Base-by-base conservation (phyloP, 768 basidiomycete species). In the Termitomyces heimii region DNA sequence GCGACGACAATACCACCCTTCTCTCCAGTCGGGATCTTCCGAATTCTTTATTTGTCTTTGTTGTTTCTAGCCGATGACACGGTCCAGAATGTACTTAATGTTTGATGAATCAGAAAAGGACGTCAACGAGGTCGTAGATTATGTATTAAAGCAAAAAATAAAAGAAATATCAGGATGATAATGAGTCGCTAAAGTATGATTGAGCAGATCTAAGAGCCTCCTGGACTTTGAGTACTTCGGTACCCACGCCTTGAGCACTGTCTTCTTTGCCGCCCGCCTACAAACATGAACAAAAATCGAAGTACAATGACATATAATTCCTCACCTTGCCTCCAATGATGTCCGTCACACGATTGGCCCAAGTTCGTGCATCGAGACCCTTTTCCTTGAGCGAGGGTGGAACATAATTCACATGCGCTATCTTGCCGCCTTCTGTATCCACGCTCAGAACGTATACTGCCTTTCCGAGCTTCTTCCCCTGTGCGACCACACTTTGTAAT, bases 251-350 rank as follows among this genome's bases (percentile, higher is more conserved):
- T 66, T 95, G 93, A 2, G 89, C 89, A 55, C 83, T 81, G 37
- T 98, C 97, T 58, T 92, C 92, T 72, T 95, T 98, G 14, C 97
- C 97, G 54, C 97, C 97, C 52, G 93, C 93, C 92, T 94, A 54
- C 29, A 39, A 18, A 28, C 8, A 56, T 26, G 51, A 37, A 59
- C 52, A 57, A 35, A 24, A 43, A 16, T 44, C 28, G n/a, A 32
- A 20, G 7, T n/a, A 34, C 22, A 13, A 24, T 16, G 39, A 18
- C 31, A 44, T 10, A 44, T 20, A 2, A 10, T 51, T 26, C 3
- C 75, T 64, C 64, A 92, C 94, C 85, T 96, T 98, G 43, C 97
- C 97, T 26, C 95, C 94, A 10, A 98, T 64, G 9, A 94, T 72
- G 35, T 88, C 88, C 5, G 82, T 79, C 20, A 97, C 88, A 58